phyloP scores from a whole-genome alignment of 2,329 filamentous ascomycete species.

The Dichotomopilus funicola region DNA sequence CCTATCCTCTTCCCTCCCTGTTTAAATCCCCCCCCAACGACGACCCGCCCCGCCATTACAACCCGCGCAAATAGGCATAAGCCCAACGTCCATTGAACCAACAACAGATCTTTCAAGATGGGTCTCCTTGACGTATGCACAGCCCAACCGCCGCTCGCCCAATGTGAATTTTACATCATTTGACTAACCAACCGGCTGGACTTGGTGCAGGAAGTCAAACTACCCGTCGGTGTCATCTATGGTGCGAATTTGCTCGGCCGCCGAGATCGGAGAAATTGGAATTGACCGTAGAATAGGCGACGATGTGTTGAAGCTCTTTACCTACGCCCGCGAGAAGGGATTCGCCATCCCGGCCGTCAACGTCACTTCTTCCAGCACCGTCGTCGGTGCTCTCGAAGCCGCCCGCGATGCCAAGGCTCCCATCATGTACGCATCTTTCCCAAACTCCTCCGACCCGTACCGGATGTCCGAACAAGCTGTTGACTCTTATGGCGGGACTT shows the following conservation, averaged over 20 bases:
- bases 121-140: conserved; percentile 17
- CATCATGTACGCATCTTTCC: conserved; percentile 29
- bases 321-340: conserved; percentile 79
- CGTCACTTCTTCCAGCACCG: conserved; percentile 79
- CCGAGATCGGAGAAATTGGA: conserved; percentile 12
- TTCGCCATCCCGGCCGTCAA: conserved; percentile 91
- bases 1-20: too few relatives aligned
- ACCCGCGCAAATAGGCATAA: background rate
- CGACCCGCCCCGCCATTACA: conserved; percentile 10
- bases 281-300: conserved; percentile 14
- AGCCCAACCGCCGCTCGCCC: background rate
- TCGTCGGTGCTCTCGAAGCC: conserved; percentile 82
- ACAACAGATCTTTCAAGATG: conserved; percentile 12
- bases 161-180: too few relatives aligned
- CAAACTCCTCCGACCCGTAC: background rate
- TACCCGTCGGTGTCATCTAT: conserved; percentile 21
- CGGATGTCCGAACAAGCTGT: background rate
- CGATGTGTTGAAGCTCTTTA: conserved; percentile 55
- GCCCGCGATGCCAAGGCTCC: conserved; percentile 87
- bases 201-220: conserved; percentile 17
- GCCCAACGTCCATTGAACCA: background rate
- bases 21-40: too few relatives aligned
- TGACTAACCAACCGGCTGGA: too few relatives aligned
- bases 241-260: conserved; percentile 7
- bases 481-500: conserved; percentile 33